Evolutionary conservation across 495 filamentous ascomycete genomes (phyloP).

Genomic region (Neurospora sp.): DNA sequence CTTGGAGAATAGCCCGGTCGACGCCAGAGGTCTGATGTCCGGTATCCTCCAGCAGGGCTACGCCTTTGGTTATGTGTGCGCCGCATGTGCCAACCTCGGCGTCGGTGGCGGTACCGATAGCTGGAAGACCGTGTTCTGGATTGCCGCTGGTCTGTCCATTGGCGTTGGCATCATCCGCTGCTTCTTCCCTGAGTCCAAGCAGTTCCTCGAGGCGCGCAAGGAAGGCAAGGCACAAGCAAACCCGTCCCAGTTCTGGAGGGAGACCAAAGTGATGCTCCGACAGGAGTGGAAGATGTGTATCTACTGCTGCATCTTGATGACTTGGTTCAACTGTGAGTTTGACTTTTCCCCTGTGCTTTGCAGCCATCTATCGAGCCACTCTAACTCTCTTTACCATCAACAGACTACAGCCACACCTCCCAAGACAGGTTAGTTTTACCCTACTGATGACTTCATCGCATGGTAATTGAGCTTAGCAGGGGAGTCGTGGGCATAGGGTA

Average conservation of each 20-base stretch:
- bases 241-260: conserved; percentile 47
- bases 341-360: neutral
- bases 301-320: conserved; percentile 65
- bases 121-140: conserved; percentile 58
- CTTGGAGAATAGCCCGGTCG: conserved; percentile 61
- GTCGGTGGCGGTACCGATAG: conserved; percentile 45
- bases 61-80: conserved; percentile 63
- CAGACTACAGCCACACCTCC: conserved; percentile 54
- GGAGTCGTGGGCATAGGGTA: too few relatives aligned
- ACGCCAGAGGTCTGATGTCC: conserved; percentile 65
- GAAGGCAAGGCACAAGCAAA: conserved; percentile 37
- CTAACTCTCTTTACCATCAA: conserved; percentile 10
- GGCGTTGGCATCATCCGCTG: conserved; percentile 52
- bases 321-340: conserved; percentile 43
- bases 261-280: conserved; percentile 50
- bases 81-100: conserved; percentile 59
- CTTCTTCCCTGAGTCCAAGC: conserved; percentile 58
- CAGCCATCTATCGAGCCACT: neutral
- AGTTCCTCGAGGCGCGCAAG: conserved; percentile 56
- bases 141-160: conserved; percentile 49
- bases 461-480: too few relatives aligned
- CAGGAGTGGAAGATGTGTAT: conserved; percentile 63
- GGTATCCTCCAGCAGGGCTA: conserved; percentile 74
- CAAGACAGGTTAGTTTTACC: conserved; percentile 38
- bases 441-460: too few relatives aligned